Evolutionary conservation across 176 grass and related monocot genomes (phyloP).

Genomic region (Phragmites australis): DNA sequence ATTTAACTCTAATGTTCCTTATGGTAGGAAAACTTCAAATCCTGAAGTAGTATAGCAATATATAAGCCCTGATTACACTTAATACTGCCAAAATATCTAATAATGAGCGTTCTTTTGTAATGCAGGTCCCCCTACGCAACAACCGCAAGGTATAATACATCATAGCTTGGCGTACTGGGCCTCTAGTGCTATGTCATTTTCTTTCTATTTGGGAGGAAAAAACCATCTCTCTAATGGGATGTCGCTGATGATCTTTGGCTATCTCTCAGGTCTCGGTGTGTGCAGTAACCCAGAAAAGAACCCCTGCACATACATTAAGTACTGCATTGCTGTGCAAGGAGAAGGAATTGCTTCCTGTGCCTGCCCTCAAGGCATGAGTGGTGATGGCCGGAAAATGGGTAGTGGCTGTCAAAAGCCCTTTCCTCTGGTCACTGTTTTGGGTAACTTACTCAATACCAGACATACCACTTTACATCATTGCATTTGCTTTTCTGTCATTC

Average conservation of each 20-base stretch:
- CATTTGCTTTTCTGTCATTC: not conserved
- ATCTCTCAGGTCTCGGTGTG: slow-evolving; percentile 22
- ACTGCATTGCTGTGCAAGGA: not conserved
- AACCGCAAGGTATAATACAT: slow-evolving; percentile 7
- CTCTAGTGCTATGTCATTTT: not conserved
- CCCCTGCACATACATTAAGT: not conserved
- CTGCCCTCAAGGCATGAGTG: slow-evolving; percentile 19
- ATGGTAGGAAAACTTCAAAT: slow-evolving; percentile 6
- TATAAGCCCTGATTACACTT: not conserved
- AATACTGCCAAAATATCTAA: not conserved
- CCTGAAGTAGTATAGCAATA: not conserved
- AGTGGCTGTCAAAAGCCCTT: slow-evolving; percentile 13
- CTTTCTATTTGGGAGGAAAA: not conserved
- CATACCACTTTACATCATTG: not conserved
- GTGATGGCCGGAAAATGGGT: not conserved
- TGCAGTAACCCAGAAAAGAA: slow-evolving; percentile 18
- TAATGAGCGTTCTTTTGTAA: not conserved
- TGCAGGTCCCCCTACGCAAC: slow-evolving; percentile 32
- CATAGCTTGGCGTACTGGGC: not conserved
- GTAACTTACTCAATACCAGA: slow-evolving; percentile 4
- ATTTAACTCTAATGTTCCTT: not conserved
- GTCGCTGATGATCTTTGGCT: not conserved
- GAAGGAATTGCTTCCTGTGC: not conserved
- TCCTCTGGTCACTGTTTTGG: not conserved
- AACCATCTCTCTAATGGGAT: not conserved